Conservation (phyloP, 2,329 filamentous ascomycete species). For the Talaromyces islandicus region DNA sequence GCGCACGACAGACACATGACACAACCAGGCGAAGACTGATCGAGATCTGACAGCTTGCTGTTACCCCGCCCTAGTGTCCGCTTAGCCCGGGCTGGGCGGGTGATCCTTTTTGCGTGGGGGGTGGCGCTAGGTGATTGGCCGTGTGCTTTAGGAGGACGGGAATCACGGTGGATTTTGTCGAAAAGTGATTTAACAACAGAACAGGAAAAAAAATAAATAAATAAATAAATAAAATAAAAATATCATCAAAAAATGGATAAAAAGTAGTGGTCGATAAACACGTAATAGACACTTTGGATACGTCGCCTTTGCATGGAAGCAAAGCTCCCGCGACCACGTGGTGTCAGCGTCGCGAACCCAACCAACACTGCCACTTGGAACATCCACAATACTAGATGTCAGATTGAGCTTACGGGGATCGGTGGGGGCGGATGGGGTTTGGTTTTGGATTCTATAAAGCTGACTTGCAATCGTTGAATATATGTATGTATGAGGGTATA, state of each 20-base stretch:
- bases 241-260: too few species aligned
- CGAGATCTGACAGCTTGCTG: slow-evolving; percentile 12
- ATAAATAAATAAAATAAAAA: too few species aligned
- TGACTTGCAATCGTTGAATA: too few species aligned
- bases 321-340: neutral
- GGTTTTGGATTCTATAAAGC: too few species aligned
- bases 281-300: too few species aligned
- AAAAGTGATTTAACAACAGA: too few species aligned
- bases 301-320: neutral
- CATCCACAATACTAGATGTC: neutral
- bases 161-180: too few species aligned
- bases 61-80: slow-evolving; percentile 12
- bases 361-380: neutral
- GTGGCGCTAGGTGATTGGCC: slow-evolving; percentile 3
- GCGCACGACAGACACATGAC: slow-evolving; percentile 10
- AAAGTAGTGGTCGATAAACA: too few species aligned
- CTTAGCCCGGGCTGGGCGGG: slow-evolving; percentile 7
- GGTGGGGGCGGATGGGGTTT: neutral
- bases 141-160: too few species aligned
- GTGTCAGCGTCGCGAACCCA: neutral
- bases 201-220: too few species aligned
- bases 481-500: too few species aligned
- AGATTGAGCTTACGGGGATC: neutral
- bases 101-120: slow-evolving; percentile 6
- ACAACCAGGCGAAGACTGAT: slow-evolving; percentile 1